Conservation (phyloP, 2,329 filamentous ascomycete genomes). For the Chaetomium globosum region DNA sequence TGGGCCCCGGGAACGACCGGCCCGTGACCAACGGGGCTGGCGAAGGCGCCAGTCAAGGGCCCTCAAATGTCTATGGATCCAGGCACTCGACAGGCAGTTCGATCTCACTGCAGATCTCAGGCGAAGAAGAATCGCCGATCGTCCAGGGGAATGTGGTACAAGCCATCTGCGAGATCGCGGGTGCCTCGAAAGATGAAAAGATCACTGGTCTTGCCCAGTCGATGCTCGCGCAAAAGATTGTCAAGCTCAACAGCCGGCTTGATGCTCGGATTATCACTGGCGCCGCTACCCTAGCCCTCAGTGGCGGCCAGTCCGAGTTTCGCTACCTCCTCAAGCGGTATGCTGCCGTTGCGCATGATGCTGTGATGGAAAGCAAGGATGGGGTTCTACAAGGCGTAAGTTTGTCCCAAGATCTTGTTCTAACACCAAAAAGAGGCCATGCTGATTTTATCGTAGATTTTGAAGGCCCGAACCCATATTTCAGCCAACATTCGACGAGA, state of each 20-base stretch:
- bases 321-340: constrained; percentile 84
- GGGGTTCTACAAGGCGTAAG: constrained; percentile 72
- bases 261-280: constrained; percentile 86
- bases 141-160: constrained; percentile 91
- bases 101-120: constrained; percentile 74
- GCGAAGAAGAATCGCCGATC: constrained; percentile 75
- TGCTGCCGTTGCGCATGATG: constrained; percentile 71
- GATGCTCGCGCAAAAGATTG: constrained; percentile 94
- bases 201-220: constrained; percentile 91
- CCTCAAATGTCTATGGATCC: constrained; percentile 53
- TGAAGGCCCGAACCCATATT: constrained; percentile 77
- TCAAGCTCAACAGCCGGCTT: constrained; percentile 76
- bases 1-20: constrained; percentile 70
- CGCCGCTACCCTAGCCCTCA: constrained; percentile 74
- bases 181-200: constrained; percentile 79
- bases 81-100: constrained; percentile 70
- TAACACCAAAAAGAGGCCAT: background rate
- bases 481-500: constrained; percentile 68
- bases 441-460: constrained; percentile 52
- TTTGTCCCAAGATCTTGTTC: constrained; percentile 25
- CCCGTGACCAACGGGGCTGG: constrained; percentile 57
- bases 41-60: constrained; percentile 46
- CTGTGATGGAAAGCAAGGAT: constrained; percentile 68
- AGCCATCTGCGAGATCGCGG: constrained; percentile 88
- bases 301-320: constrained; percentile 79